A percentile compares a stretch with the other conserved stretches of the same genome.
Conservation (phyloP, 1,284 basidiomycete species). For the Pterula multifida region DNA sequence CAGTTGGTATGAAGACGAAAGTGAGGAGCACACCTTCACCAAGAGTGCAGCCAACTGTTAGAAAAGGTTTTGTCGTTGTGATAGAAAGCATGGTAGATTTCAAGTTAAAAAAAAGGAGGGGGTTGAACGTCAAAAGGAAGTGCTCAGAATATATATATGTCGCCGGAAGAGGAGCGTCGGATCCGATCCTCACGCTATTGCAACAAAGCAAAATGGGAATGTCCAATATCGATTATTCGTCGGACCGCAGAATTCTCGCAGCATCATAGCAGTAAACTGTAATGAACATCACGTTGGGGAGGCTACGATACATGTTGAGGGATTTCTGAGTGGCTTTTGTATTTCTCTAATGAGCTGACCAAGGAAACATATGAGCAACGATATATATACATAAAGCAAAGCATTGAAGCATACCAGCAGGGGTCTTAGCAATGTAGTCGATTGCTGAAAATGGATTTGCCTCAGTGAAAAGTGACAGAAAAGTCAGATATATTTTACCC, state of each 20-base stretch:
- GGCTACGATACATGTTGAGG: background rate
- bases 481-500: conserved; percentile 38
- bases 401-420: conserved; percentile 53
- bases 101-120: too few species aligned
- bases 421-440: conserved; percentile 94
- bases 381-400: conserved; percentile 11
- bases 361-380: too few species aligned
- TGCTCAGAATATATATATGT: background rate
- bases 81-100: background rate
- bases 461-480: conserved; percentile 6
- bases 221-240: background rate
- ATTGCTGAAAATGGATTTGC: conserved; percentile 50
- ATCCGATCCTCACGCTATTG: background rate
- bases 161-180: background rate
- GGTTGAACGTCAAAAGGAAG: background rate
- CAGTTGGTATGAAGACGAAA: too few species aligned
- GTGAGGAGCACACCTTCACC: conserved; percentile 41
- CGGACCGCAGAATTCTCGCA: background rate
- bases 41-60: conserved; percentile 43
- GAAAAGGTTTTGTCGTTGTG: conserved; percentile 24
- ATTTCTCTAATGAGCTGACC: background rate
- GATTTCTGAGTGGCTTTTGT: background rate
- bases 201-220: background rate
- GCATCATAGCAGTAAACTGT: background rate
- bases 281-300: background rate